Conservation (phyloP, 73 alveolate species). For the Tetrahymena thermophila region DNA sequence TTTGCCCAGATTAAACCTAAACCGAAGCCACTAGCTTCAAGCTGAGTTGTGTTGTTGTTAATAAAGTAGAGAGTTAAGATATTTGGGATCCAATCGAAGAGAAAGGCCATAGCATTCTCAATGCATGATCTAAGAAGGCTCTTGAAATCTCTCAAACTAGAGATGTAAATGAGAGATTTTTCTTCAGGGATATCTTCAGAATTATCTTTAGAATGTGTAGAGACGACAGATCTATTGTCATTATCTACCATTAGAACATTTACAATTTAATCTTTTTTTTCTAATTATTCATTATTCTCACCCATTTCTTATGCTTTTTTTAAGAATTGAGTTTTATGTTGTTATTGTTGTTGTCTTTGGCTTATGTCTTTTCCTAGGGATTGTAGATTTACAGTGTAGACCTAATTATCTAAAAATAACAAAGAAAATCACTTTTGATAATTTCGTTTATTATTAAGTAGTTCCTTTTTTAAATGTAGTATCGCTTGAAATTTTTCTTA, state of each 20-base stretch:
- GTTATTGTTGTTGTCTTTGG: background rate
- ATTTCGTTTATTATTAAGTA: background rate
- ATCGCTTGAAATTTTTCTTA: background rate
- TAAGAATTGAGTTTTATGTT: background rate
- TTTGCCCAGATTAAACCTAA: background rate
- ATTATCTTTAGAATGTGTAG: background rate
- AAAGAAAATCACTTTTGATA: background rate
- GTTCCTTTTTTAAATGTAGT: background rate
- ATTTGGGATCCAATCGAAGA: background rate
- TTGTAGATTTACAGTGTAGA: background rate
- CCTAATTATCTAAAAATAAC: background rate
- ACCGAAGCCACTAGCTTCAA: background rate
- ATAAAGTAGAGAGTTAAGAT: background rate
- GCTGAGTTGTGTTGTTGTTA: background rate
- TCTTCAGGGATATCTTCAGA: background rate
- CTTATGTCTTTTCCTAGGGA: background rate
- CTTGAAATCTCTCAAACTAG: background rate
- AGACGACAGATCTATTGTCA: background rate
- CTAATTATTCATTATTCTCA: background rate
- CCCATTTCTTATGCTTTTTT: background rate
- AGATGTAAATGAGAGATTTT: background rate
- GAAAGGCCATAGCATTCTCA: background rate
- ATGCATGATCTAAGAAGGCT: background rate
- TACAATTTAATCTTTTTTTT: background rate
- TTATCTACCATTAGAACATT: background rate